Evolutionary conservation across 192 early-diverging fungal genomes (phyloP), one percentile per base, ranked within the genome.

Genomic region (Coemansia sp.): DNA sequence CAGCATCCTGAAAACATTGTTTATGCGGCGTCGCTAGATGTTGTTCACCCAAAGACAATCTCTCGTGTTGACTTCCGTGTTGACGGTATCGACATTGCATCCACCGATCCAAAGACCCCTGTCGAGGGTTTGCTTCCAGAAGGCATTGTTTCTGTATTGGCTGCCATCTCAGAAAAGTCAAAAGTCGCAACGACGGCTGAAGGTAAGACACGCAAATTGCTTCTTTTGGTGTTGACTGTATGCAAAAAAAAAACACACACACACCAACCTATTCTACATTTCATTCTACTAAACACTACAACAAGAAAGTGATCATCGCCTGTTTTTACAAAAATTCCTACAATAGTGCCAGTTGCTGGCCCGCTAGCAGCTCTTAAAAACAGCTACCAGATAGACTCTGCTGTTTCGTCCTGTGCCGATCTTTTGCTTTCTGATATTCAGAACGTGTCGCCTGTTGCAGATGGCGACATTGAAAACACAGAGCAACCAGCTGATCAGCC

Each of bases 341-440:
- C 7, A 30, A 30, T 30, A 30, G 27, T 30, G 27, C 27, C 27
- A 30, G 27, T 30, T 14, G 48, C 66, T 4, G 71, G 57, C 1
- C 48, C 61, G 4, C 53, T 64, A n/a, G 51, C 61, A n/a, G 65
- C 59, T 14, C 39, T 68, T 19, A 69, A 52, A 45, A 61, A 46
- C 7, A 55, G 62, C 14, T 55, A 48, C 39, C 59, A 66, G 40
- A 37, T 50, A 14, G 62, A 66, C 14, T 69, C 73, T 49, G 73
- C 73, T 8, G 48, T 45, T 15, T 76, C 73, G 3, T 66, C 73
- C 14, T 76, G 67, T 23, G 54, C 63, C 17, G 73, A 76, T 55
- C 64, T 76, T 22, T 49, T 63, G 15, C 63, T 76, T 19, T 69
- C 73, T 14, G 73, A 76, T 30, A 59, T 76, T 37, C 45, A 69